Evolutionary conservation across 2,329 filamentous ascomycete genomes (phyloP), one percentile per base, ranked within the genome.

Genomic region (Monosporascus ibericus): DNA sequence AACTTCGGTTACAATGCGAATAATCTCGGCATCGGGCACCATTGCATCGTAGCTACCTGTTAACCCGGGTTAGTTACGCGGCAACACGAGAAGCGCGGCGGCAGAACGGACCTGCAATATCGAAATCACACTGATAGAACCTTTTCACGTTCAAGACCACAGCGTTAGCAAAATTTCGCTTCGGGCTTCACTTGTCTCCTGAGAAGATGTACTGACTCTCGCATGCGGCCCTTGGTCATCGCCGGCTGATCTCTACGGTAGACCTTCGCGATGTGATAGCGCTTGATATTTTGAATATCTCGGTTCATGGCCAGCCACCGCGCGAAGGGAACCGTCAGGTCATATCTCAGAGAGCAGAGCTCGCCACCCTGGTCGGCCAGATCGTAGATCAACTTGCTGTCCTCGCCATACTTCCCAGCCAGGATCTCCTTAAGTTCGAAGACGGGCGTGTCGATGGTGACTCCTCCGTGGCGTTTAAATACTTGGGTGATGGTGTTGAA

Each of bases 281-380:
- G 76, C 72, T 90, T 90, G 70, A 90, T 88, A 65, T 72, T 81
- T 65, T 84, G 80, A 48, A 88, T 73, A 52, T 79, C 75, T 36
- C 77, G 71, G 56, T 90, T 90, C 85, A 89, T 88, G 60, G 87
- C 86, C 53, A 90, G 79, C 85, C 85, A 90, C 68, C 87, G 79
- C 55, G 87, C 87, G 64, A 90, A 89, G 20, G 87, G 86, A 8
- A 91, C 87, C 0, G 88, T 90, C 59, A 92, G 72, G 65, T 92
- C 89, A 72, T 92, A 94, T 62, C 89, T 82, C 58, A 92, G 77
- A 17, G 88, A 89, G 71, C 86, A 89, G 54, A 90, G 76, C 73
- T 94, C 88, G 58, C 89, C 89, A 59, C 88, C 89, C 68, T 94
- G 88, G 65, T 94, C 88, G 59, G 85, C 84, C 57, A 92, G 79